A percentile compares a stretch with the other conserved stretches of the same genome.
Conservation (phyloP, 2,329 filamentous ascomycete species). For the Talaromyces sp. region DNA sequence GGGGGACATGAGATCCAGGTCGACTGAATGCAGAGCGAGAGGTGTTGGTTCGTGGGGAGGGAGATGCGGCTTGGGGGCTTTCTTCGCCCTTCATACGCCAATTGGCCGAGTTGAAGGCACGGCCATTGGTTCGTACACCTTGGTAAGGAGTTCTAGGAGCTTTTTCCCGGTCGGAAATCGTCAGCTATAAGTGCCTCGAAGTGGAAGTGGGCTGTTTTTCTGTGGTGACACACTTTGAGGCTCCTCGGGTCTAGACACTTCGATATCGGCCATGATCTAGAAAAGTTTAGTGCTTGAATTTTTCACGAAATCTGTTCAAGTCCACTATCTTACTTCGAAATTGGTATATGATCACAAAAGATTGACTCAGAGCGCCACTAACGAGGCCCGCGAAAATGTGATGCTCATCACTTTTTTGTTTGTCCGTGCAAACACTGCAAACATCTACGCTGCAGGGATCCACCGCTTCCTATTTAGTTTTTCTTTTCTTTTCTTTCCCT, state of each 20-base stretch:
- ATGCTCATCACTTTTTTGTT: conserved; percentile 22
- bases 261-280: conserved; percentile 34
- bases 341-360: background rate
- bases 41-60: conserved; percentile 33
- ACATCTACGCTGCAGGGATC: conserved; percentile 7
- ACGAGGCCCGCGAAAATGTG: background rate
- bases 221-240: conserved; percentile 31
- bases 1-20: conserved; percentile 34
- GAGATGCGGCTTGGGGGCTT: conserved; percentile 33
- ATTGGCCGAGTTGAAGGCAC: conserved; percentile 44
- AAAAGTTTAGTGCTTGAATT: background rate
- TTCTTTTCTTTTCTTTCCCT: background rate
- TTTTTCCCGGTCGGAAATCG: conserved; percentile 6
- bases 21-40: conserved; percentile 36
- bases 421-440: conserved; percentile 26
- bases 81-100: conserved; percentile 46
- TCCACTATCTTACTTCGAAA: background rate
- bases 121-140: conserved; percentile 39
- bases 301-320: background rate
- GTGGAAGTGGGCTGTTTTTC: conserved; percentile 15
- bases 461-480: conserved; percentile 20
- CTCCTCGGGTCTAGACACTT: conserved; percentile 33
- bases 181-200: background rate
- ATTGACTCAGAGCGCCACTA: background rate
- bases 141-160: conserved; percentile 36